Evolutionary conservation across 1,139 yeast species (phyloP), one percentile per base, ranked within the genome.

Genomic region (Zygoascus sp.): DNA sequence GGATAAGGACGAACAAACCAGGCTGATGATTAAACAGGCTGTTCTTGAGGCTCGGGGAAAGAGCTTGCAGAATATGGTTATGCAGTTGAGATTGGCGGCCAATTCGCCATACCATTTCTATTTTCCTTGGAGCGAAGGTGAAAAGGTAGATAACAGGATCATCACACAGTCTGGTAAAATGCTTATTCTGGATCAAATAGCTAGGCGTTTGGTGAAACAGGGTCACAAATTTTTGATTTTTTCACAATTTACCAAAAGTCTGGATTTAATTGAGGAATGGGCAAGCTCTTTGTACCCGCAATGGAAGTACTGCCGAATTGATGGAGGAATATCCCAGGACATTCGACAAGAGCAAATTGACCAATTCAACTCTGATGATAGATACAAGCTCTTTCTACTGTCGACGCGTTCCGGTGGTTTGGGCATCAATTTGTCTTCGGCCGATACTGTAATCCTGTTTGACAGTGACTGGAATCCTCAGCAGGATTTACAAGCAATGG

Each of bases 401-500:
- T 84, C 96, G 10, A 92, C 98, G 0, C 74, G 97, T 52, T 92
- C 97, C 0, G 98, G 97, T 10, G 97, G 97, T 0, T 74, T 92
- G 23, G 98, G 98, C 1, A 79, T 92, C 41, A 92, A 92, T 59
- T 72, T 92, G 48, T 78, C 83, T 0, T 79, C 85, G 0, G 96
- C 97, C 0, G 97, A 92, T 58, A 83, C 95, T 0, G 97, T 92
- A 1, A 78, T 92, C 3, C 60, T 92, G 13, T 89, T 87, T 62
- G 98, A 92, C 60, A 84, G 87, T 51, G 97, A 92, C 62, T 90
- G 97, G 96, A 92, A 92, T 59, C 98, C 98, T 0, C 97, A 92
- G 61, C 90, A 88, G 56, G 97, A 92, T 64, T 68, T 89, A 44
- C 98, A 92, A 63, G 97, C 97, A 0, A 92, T 92, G 78, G 97